A percentile compares a stretch with the other conserved stretches of the same genome.
Conservation (phyloP, 2,329 filamentous ascomycete genomes). For the Fusarium marasasianum region DNA sequence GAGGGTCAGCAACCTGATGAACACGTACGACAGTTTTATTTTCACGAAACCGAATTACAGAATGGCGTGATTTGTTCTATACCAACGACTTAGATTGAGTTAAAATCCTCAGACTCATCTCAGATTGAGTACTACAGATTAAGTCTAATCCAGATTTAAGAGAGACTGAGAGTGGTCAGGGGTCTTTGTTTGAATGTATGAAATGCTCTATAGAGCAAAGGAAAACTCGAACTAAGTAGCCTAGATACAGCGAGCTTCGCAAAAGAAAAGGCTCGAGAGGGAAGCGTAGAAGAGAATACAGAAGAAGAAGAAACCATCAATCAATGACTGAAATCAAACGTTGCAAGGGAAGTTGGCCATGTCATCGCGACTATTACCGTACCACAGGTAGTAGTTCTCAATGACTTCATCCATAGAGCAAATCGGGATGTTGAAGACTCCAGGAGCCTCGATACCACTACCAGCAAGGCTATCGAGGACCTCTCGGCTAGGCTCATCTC, state of each 20-base stretch:
- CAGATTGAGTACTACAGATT: background rate
- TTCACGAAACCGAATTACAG: background rate
- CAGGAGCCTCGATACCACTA: slow-evolving; percentile 13
- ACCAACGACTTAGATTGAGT: accelerated
- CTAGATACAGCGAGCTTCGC: accelerated
- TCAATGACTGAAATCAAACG: background rate
- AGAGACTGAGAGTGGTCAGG: background rate
- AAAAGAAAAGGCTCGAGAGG: accelerated
- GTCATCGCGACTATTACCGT: background rate
- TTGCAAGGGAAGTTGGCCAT: slow-evolving; percentile 28
- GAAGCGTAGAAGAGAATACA: background rate
- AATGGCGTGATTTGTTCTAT: accelerated
- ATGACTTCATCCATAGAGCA: slow-evolving; percentile 21
- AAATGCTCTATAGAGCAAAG: background rate
- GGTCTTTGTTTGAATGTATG: background rate
- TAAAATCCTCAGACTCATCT: accelerated
- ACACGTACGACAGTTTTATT: background rate
- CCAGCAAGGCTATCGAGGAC: slow-evolving; percentile 6
- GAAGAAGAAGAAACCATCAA: too few relatives aligned
- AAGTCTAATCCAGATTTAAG: background rate
- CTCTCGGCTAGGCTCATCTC: slow-evolving; percentile 2
- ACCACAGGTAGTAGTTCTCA: slow-evolving; percentile 21
- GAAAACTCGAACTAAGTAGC: background rate
- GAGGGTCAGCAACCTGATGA: background rate
- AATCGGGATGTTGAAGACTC: slow-evolving; percentile 20